phyloP scores from a whole-genome alignment of 1,284 basidiomycete species.

The Ceratobasidium papillatum region DNA sequence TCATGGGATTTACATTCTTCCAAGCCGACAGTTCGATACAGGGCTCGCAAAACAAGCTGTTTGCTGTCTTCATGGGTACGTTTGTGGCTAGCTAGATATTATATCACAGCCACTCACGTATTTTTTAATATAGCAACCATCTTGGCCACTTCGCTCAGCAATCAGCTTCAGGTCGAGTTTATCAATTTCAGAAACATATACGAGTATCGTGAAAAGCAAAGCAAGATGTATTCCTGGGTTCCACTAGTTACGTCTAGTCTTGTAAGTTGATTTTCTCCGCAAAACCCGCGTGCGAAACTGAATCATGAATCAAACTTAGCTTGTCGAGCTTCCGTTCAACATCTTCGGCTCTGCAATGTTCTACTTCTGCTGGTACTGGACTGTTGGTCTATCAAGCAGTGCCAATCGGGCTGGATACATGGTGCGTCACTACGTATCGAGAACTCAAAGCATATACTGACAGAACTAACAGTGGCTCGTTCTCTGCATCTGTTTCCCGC shows the following conservation, averaged over 20 bases:
- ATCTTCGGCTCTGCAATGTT: constrained; percentile 65
- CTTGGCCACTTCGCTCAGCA: constrained; percentile 58
- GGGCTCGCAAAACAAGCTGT: constrained; percentile 85
- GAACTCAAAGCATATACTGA: neutral
- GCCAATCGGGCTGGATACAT: constrained; percentile 64
- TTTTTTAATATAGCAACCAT: constrained; percentile 62
- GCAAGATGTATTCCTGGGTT: constrained; percentile 85
- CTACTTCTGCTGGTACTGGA: constrained; percentile 77
- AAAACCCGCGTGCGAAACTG: neutral
- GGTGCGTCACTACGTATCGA: constrained; percentile 50
- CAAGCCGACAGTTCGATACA: constrained; percentile 69
- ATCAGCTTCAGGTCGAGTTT: constrained; percentile 61
- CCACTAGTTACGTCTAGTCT: constrained; percentile 56
- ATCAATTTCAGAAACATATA: constrained; percentile 65
- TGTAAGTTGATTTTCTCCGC: neutral
- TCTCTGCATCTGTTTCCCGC: constrained; percentile 61
- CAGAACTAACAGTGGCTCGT: constrained; percentile 50
- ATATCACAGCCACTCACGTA: constrained; percentile 45
- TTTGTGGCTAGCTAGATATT: neutral
- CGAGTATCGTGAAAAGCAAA: constrained; percentile 76
- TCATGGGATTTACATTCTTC: constrained; percentile 78
- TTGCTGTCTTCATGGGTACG: constrained; percentile 60
- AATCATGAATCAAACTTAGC: neutral
- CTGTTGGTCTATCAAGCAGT: constrained; percentile 64
- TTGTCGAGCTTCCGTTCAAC: constrained; percentile 65